phyloP scores from a whole-genome alignment of 441 rosid species.

The Syzygium malaccense region DNA sequence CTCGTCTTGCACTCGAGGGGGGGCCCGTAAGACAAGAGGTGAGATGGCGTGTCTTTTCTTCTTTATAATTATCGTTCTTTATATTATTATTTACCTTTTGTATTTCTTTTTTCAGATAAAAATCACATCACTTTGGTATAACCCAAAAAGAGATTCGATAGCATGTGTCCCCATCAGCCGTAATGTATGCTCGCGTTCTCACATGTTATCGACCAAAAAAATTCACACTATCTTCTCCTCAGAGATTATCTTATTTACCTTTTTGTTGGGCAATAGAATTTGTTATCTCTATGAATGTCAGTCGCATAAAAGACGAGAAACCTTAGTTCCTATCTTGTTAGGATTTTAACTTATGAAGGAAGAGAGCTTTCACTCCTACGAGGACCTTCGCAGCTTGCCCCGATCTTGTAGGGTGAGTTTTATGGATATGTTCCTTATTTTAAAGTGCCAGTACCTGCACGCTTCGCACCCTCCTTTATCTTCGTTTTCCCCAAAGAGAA shows the following conservation, averaged over 20 bases:
- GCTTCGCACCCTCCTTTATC: too few species aligned
- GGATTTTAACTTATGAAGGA: not conserved
- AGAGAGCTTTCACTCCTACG: too few species aligned
- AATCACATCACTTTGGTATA: not conserved
- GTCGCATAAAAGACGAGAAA: not conserved
- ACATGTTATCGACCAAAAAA: not conserved
- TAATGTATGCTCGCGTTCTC: not conserved
- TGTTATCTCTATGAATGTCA: not conserved
- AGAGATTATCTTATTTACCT: not conserved
- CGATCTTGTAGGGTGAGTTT: too few species aligned
- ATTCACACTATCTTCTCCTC: not conserved
- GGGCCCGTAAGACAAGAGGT: not conserved
- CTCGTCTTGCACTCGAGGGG: not conserved
- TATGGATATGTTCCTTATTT: too few species aligned
- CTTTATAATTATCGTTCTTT: not conserved
- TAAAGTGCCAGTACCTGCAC: too few species aligned
- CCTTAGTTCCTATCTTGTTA: not conserved
- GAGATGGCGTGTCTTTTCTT: not conserved
- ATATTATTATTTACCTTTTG: not conserved
- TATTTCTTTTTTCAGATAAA: not conserved
- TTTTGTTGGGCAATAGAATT: not conserved
- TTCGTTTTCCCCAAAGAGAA: too few species aligned
- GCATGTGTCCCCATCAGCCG: not conserved
- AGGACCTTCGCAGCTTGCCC: too few species aligned
- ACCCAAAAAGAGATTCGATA: not conserved